A percentile compares a stretch with the other conserved stretches of the same genome.
Conservation (phyloP, 2,329 filamentous ascomycete genomes). For the Claviceps arundinis region DNA sequence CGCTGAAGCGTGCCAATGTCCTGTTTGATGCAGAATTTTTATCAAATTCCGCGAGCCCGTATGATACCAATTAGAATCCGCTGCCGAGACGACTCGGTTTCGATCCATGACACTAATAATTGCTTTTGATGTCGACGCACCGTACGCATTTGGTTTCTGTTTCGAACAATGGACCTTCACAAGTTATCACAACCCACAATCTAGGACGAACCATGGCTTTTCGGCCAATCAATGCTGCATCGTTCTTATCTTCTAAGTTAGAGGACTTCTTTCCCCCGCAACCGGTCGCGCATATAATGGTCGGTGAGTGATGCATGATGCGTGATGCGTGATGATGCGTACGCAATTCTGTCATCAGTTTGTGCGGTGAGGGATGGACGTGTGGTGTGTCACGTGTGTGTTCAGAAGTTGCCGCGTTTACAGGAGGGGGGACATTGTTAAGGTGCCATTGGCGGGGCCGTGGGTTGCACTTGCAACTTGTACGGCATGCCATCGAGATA, state of each 20-base stretch:
- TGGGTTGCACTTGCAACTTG: too few relatives aligned
- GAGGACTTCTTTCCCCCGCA: too few relatives aligned
- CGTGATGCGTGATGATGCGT: too few relatives aligned
- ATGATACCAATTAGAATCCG: conserved; percentile 66
- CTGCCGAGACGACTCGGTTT: conserved; percentile 46
- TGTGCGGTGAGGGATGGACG: too few relatives aligned
- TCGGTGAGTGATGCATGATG: too few relatives aligned
- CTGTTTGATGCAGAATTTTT: conserved; percentile 41
- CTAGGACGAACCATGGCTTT: conserved; percentile 43
- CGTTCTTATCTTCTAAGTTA: not conserved
- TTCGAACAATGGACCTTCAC: conserved; percentile 64
- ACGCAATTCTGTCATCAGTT: too few relatives aligned
- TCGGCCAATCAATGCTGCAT: conserved; percentile 32
- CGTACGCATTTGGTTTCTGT: conserved; percentile 49
- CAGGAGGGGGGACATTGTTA: not conserved
- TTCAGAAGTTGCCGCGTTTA: not conserved
- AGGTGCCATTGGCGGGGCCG: too few relatives aligned
- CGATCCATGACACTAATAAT: conserved; percentile 56
- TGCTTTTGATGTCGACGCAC: conserved; percentile 66
- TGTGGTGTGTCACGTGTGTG: not conserved
- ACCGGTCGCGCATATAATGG: too few relatives aligned
- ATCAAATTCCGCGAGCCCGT: conserved; percentile 68
- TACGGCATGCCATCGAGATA: too few relatives aligned
- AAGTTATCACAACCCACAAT: conserved; percentile 38
- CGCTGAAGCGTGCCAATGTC: conserved; percentile 36